Percentiles rank a stretch among this genome's conserved stretches.
Evolutionary conservation across 129 eudicot species (phyloP).

Genomic region (Escallonia rubra): DNA sequence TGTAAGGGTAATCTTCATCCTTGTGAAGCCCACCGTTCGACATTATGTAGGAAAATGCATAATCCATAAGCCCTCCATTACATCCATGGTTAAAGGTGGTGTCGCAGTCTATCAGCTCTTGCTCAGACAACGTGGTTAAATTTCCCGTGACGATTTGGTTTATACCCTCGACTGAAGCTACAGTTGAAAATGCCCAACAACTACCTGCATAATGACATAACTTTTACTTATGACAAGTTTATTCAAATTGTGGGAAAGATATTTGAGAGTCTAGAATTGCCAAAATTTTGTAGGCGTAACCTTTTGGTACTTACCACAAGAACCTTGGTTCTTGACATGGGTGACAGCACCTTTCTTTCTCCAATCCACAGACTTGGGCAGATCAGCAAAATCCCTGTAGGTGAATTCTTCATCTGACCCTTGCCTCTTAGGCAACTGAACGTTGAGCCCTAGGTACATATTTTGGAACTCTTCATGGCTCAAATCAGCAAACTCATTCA

Average conservation of each 20-base stretch:
- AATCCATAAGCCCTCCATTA: constrained; percentile 96
- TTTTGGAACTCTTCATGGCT: constrained; percentile 89
- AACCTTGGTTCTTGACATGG: constrained; percentile 86
- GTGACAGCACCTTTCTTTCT: constrained; percentile 95
- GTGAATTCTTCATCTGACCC: constrained; percentile 45
- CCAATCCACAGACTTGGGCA: constrained; percentile 95
- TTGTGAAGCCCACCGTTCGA: constrained; percentile 69
- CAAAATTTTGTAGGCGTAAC: not conserved
- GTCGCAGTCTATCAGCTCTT: constrained; percentile 83
- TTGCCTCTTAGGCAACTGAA: constrained; percentile 36
- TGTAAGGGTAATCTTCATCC: constrained; percentile 89
- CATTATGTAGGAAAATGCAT: constrained; percentile 68
- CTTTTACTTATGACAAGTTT: not conserved
- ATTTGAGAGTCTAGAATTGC: too few relatives aligned
- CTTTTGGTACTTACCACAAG: constrained; percentile 60
- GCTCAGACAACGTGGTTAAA: constrained; percentile 73
- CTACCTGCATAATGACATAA: constrained; percentile 54
- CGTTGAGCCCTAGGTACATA: constrained; percentile 66
- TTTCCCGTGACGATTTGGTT: constrained; percentile 90
- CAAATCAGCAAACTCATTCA: constrained; percentile 89
- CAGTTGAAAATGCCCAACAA: constrained; percentile 97
- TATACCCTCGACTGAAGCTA: constrained; percentile 97
- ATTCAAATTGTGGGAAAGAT: not conserved
- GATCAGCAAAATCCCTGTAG: constrained; percentile 46
- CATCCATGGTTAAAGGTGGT: constrained; percentile 63